Evolutionary conservation across 371 early-diverging fungal species (phyloP).

Genomic region (Lichtheimia corymbifera): DNA sequence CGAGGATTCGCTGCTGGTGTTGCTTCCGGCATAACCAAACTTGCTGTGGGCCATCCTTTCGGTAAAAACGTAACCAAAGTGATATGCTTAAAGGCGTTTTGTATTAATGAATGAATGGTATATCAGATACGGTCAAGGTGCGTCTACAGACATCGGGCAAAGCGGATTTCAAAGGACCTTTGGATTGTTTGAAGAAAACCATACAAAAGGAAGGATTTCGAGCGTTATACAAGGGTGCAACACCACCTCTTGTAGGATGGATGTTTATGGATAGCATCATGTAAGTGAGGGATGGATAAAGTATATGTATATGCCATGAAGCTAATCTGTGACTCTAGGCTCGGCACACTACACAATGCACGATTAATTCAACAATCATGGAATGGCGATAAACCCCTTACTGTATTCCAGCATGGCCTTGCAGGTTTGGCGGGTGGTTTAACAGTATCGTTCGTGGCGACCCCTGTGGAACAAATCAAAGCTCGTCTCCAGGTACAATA

Average conservation of each 20-base stretch:
- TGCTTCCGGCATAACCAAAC: constrained; percentile 80
- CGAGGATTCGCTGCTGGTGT: constrained; percentile 81
- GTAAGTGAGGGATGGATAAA: constrained; percentile 29
- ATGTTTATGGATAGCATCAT: constrained; percentile 87
- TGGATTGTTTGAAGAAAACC: constrained; percentile 80
- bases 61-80: constrained; percentile 35
- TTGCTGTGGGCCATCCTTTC: constrained; percentile 82
- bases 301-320: neutral
- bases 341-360: constrained; percentile 83
- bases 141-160: constrained; percentile 78
- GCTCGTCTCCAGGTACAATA: constrained; percentile 92
- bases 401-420: constrained; percentile 69
- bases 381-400: constrained; percentile 65
- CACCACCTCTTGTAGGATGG: constrained; percentile 94
- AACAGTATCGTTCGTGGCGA: constrained; percentile 89
- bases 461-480: constrained; percentile 87
- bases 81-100: too few relatives aligned
- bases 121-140: constrained; percentile 73
- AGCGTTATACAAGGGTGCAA: constrained; percentile 91
- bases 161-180: constrained; percentile 73
- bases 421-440: constrained; percentile 84
- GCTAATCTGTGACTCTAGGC: constrained; percentile 38
- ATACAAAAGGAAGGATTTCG: constrained; percentile 76
- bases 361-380: constrained; percentile 65
- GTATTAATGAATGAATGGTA: neutral